Evolutionary conservation across 2,329 filamentous ascomycete genomes (phyloP).

Genomic region (Madurella fahalii): DNA sequence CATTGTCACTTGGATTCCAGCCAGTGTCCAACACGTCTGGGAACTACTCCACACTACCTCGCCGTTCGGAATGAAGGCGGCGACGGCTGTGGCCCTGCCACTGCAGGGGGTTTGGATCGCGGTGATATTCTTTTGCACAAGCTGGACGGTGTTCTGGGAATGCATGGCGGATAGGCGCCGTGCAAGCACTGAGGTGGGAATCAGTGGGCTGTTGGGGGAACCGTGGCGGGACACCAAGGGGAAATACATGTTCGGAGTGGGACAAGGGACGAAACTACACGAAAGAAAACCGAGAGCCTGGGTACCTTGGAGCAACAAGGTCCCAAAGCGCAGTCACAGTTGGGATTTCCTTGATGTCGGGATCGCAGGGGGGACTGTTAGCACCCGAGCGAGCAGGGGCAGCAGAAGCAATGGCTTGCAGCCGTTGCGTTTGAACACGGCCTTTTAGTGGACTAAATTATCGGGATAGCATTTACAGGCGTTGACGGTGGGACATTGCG

Average conservation of each 20-base stretch:
- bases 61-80: constrained; percentile 11
- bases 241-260: too few species aligned
- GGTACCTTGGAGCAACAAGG: background rate
- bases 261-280: background rate
- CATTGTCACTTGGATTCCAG: constrained; percentile 17
- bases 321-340: constrained; percentile 1
- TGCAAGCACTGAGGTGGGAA: background rate
- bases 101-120: constrained; percentile 21
- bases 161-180: constrained; percentile 1
- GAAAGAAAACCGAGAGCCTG: background rate
- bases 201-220: background rate
- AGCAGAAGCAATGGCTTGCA: background rate
- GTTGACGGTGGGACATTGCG: too few species aligned
- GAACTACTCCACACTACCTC: constrained; percentile 6
- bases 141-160: constrained; percentile 9
- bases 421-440: background rate
- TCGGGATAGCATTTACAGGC: background rate
- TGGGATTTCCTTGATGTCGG: constrained; percentile 19
- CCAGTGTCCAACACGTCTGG: constrained; percentile 12
- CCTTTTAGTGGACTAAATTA: background rate
- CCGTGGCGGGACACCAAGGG: background rate
- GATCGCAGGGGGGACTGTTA: background rate
- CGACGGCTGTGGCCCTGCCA: constrained; percentile 11
- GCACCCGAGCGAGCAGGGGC: background rate
- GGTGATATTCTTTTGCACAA: constrained; percentile 17